Conservation (phyloP, 225 moss, liverwort and hornwort genomes). For the Straminergon stramineum region DNA sequence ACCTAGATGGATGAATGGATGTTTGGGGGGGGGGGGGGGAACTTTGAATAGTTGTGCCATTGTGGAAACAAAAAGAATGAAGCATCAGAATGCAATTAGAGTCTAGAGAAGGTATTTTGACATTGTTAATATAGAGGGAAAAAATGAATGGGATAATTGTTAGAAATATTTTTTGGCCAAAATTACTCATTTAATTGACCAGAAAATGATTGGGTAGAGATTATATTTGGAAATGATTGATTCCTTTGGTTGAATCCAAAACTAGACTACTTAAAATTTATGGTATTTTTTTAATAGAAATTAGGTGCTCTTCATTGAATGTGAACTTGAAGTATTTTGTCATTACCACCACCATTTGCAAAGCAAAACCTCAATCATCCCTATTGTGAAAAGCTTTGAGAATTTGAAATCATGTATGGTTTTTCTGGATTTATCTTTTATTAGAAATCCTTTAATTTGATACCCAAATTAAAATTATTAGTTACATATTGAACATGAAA, state of each 20-base stretch:
- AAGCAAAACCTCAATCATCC: neutral
- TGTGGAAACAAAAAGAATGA: neutral
- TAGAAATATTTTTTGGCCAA: neutral
- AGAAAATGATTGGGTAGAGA: neutral
- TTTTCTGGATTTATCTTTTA: neutral
- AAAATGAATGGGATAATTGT: neutral
- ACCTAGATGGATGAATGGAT: neutral
- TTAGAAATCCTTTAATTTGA: neutral
- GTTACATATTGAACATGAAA: too few species aligned
- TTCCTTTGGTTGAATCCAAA: neutral
- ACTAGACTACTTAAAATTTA: neutral
- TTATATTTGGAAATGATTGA: neutral
- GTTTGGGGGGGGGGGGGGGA: too few species aligned
- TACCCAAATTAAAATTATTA: too few species aligned
- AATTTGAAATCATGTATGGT: neutral
- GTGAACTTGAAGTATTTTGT: neutral
- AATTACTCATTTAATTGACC: neutral
- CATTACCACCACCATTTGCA: neutral
- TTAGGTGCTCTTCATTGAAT: neutral
- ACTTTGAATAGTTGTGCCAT: too few species aligned
- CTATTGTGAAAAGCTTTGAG: neutral
- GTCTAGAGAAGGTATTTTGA: neutral
- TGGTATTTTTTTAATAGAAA: neutral
- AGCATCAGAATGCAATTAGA: neutral
- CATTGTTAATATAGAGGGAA: neutral